Evolutionary conservation across 2,329 filamentous ascomycete species (phyloP), one percentile per base, ranked within the genome.

Genomic region (Westerdykella ornata): DNA sequence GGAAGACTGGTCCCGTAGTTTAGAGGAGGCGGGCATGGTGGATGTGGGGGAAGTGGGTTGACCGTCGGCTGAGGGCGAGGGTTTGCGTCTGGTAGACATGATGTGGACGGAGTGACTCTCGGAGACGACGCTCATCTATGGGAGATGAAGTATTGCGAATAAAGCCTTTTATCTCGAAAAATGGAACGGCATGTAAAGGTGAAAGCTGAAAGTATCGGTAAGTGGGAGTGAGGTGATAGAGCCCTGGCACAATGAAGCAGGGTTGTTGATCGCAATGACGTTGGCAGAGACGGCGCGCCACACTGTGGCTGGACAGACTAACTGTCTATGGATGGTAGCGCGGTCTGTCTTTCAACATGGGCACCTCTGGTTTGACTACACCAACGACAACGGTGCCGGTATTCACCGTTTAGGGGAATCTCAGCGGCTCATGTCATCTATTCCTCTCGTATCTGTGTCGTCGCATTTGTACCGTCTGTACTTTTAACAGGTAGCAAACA

Each of bases 311-410:
- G 35, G 12, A 15, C 17, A n/a, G 15, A 39, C 17, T 48, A 68
- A 69, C 73, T 31, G 78, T 72, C 51, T 77, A 77, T 2, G 78
- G 60, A 52, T 78, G 74, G 57, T 78, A 78, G 31, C 76, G 68
- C 22, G 7, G 7, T 7, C 22, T 26, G 12, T n/a, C 22, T 26
- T 26, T 26, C 8, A 26, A 26, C 22, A n/a, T n/a, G n/a, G 22
- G 12, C 22, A 26, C 22, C 22, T 11, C 22, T 26, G 8, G 8
- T 9, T 11, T 26, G 22, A n/a, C n/a, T n/a, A n/a, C n/a, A n/a
- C n/a, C n/a, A 26, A 26, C 7, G 7, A 26, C 22, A 26, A n/a
- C n/a, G n/a, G n/a, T n/a, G n/a, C n/a, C n/a, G n/a, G n/a, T n/a
- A n/a, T n/a, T n/a, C n/a, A n/a, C n/a, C n/a, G n/a, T n/a, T n/a